Evolutionary conservation across 805 yeast species (phyloP), one percentile per base, ranked within the genome.

Genomic region (Candida alai): DNA sequence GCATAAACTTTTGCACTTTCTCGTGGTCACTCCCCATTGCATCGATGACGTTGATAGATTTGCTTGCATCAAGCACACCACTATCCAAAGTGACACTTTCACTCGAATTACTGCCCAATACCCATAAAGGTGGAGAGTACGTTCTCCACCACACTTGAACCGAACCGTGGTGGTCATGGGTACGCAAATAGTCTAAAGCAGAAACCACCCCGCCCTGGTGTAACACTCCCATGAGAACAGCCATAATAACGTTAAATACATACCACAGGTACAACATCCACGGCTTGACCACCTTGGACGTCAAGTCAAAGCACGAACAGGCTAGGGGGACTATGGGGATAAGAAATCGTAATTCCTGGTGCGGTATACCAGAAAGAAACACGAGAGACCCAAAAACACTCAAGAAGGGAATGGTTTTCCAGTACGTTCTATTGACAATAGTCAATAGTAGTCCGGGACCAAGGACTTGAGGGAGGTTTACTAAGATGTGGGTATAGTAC

Each of bases 131-230:
- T 1, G 97, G 97, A 4, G 86, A 74, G 48, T 90, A 93, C 0
- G 96, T 87, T 54, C 87, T 78, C 97, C 97, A 90, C 87, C 95
- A 90, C 4, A 90, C 50, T 22, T 76, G 71, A 0, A 76, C 61
- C 0, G 69, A 58, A 16, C 26, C 16, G 12, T 26, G n/a, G 3
- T 47, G 39, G 13, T 52, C 34, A 12, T 47, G 39, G 20, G 14
- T 13, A 13, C 58, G 55, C 3, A 76, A 32, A 34, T 66, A 51
- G 15, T 62, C 64, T 24, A 84, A 60, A 0, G 84, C 81, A 0
- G 85, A 81, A 1, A 90, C 62, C 0, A 93, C 76, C 1, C 99
- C 99, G 25, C 90, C 88, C 62, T 93, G 98, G 49, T 93, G 98
- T 18, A 78, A 66, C 0, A 77, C 53, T 0, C 97, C 97, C 83